phyloP scores from a whole-genome alignment of 176 grass and related monocot genomes.

The Aegilops longissima region DNA sequence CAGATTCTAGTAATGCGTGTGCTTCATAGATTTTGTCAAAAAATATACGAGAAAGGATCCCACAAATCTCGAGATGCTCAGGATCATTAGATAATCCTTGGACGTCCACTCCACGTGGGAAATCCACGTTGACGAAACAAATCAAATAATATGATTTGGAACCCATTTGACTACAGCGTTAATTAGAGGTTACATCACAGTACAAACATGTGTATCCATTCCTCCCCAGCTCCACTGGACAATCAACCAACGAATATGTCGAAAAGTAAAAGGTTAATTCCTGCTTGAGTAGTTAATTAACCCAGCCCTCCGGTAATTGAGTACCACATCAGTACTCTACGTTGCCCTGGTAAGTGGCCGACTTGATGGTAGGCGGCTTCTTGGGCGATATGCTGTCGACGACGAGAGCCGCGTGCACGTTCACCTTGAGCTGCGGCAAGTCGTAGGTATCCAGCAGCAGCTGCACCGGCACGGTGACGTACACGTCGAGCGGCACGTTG shows the following conservation, averaged over 20 bases:
- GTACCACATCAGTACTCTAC: conserved; percentile 31
- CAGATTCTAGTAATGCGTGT: no score
- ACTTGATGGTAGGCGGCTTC: conserved; percentile 68
- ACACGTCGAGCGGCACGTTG: conserved; percentile 64
- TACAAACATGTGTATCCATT: background rate
- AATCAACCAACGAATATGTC: background rate
- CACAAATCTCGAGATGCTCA: no score
- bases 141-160: background rate
- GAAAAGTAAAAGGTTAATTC: background rate
- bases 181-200: background rate
- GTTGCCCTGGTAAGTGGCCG: conserved; percentile 54
- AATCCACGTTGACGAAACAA: no score
- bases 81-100: no score
- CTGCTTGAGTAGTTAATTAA: background rate
- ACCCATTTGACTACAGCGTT: background rate
- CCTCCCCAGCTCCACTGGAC: conserved; percentile 21
- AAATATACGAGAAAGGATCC: no score
- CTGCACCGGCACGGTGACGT: conserved; percentile 58
- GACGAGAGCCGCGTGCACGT: conserved; percentile 66
- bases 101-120: no score
- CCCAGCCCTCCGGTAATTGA: background rate
- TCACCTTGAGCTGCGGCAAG: conserved; percentile 43
- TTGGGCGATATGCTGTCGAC: conserved; percentile 73
- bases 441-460: conserved; percentile 23
- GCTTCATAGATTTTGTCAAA: no score